Base-by-base conservation (phyloP, 2,329 filamentous ascomycete species). In the Aquanectria penicillioides region DNA sequence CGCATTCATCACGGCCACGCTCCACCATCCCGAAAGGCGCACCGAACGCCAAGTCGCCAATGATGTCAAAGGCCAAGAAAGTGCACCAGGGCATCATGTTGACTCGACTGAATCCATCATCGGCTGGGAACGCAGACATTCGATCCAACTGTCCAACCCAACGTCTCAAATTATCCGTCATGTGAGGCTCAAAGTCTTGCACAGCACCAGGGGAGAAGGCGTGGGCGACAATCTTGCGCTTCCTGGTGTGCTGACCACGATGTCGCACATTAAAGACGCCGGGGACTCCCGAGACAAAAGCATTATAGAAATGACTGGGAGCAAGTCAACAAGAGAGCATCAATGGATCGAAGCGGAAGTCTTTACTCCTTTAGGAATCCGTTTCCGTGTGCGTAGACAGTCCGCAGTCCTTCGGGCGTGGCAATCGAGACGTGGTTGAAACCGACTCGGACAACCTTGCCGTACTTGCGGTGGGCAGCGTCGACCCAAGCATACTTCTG, bases 31-130 rank as follows among this genome's bases (percentile, higher is more conserved):
- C 60, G 31, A 62, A 62, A 8, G 60, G 60, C 3, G 56, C 57
- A 12, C 60, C 60, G 13, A 62, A 62, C 18, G 60, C 60, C 25
- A 62, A 38, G 26, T 62, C 57, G 6, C 56, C 60, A n/a, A 59
- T 62, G 10, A 59, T 62, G 23, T 62, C 60, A 12, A 62, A 62
- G 7, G 60, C 56, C 22, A 62, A 17, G 22, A 57, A 62, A 1
- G 47, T 62, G 28, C 56, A 62, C 60, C 60, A 62, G 3, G 60
- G 57, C 47, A 62, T 62, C 50, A 59, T 52, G 56, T 62, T 62
- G 34, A 59, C 26, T 11, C 12, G 33, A 3, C 38, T 29, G 26
- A 17, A 59, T 13, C 59, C 59, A 33, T 59, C 49, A 5, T 38
- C 26, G 3, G 28, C 33, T 1, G 54, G 44, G 11, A 28, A 34